Evolutionary conservation across 768 basidiomycete genomes (phyloP), one percentile per base, ranked within the genome.

Genomic region (Hemileccinum rubropunctum): DNA sequence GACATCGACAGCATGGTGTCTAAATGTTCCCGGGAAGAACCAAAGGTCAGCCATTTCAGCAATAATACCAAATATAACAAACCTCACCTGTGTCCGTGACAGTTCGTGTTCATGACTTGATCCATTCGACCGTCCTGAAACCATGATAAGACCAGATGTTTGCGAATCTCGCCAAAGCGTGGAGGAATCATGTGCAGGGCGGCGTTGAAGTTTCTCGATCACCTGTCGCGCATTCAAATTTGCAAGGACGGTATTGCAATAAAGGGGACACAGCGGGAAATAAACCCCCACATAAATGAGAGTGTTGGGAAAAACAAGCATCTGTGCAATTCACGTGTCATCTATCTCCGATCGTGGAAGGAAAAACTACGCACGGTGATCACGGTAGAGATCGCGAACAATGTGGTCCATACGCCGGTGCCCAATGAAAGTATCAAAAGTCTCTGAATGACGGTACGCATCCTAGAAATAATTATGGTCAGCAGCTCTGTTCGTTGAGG

Each of bases 211-310:
- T 13, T 58, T 58, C 3, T 48, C 39, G 7, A 61, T 48, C 23
- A 63, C 43, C 26, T 45, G 30, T 10, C 68, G 58, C 6, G 67
- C 59, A 37, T 70, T 70, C 45, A 70, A 41, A 46, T 62, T 71
- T 14, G 58, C 59, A 43, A 70, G 62, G 17, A 71, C 53, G 15
- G 64, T 66, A 40, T 63, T 70, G 33, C 64, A 62, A 33, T 68
- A 69, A 6, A 71, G 43, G 1, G 67, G 62, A 45, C 67, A 63
- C 20, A 66, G 47, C 3, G 66, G 59, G 17, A 64, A 67, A 42
- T 66, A 63, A 34, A 70, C 36, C 10, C 42, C 49, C 26, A 30
- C 45, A 8, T 65, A 63, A 28, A 62, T 40, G 15, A 51, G 42
- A 15, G 60, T 62, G 11, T 47, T 34, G 2, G 55, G 50, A 20